Conservation (phyloP, 306 rosid genomes). For the Bauhinia variegata region DNA sequence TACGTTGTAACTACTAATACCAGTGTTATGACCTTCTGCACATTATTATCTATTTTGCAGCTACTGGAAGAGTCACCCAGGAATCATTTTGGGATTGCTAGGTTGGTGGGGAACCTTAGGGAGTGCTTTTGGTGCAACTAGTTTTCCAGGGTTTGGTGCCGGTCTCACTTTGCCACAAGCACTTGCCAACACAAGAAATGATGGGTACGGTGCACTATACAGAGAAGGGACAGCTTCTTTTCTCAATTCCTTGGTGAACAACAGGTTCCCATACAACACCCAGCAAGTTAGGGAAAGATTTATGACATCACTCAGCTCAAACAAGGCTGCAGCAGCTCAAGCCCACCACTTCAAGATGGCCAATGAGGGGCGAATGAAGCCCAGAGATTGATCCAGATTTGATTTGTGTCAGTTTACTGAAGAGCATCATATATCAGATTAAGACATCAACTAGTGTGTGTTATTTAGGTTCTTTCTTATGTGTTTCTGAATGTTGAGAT, state of each 20-base stretch:
- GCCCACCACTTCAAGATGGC: slow-evolving; percentile 82
- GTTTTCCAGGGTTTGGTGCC: slow-evolving; percentile 62
- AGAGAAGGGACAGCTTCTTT: slow-evolving; percentile 85
- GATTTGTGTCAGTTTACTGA: slow-evolving; percentile 29
- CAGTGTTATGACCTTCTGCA: not conserved
- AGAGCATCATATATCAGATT: slow-evolving; percentile 19
- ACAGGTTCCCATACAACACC: slow-evolving; percentile 72
- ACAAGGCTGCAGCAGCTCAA: slow-evolving; percentile 74
- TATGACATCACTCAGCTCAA: slow-evolving; percentile 59
- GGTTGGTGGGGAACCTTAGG: slow-evolving; percentile 97
- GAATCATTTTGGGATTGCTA: slow-evolving; percentile 73
- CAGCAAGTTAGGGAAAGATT: slow-evolving; percentile 72
- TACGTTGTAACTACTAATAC: slow-evolving; percentile 16
- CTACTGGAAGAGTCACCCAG: slow-evolving; percentile 87
- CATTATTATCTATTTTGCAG: slow-evolving; percentile 45
- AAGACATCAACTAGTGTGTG: slow-evolving; percentile 37
- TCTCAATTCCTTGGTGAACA: slow-evolving; percentile 80
- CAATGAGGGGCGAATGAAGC: slow-evolving; percentile 74
- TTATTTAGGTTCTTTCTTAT: slow-evolving; percentile 17
- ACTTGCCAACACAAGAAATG: slow-evolving; percentile 77
- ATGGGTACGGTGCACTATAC: slow-evolving; percentile 74
- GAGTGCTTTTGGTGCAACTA: slow-evolving; percentile 62
- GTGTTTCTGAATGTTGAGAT: slow-evolving; percentile 35
- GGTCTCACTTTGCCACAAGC: slow-evolving; percentile 66
- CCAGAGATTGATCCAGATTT: slow-evolving; percentile 42